phyloP scores from a whole-genome alignment of 1,284 basidiomycete genomes.

The Hemileia vastatrix region DNA sequence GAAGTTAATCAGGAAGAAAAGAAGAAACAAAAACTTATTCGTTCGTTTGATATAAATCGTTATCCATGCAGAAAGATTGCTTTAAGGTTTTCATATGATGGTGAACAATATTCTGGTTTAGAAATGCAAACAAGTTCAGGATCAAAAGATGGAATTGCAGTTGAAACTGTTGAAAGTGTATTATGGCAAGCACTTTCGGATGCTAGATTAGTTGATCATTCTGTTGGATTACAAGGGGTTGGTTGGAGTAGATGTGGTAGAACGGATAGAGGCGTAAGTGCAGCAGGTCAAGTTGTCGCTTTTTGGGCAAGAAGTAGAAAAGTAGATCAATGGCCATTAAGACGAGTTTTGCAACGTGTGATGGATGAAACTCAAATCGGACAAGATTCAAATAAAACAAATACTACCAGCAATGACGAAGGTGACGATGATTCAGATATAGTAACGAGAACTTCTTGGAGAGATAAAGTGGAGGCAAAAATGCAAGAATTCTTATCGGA shows the following conservation, averaged over 20 bases:
- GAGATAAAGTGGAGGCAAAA: constrained; percentile 2
- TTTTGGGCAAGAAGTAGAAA: constrained; percentile 68
- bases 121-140: constrained; percentile 67
- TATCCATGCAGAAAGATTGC: constrained; percentile 70
- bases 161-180: constrained; percentile 85
- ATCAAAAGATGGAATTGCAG: constrained; percentile 53
- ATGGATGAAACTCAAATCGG: constrained; percentile 31
- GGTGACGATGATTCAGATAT: not conserved
- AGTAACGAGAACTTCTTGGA: not conserved
- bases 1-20: not conserved
- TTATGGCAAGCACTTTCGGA: constrained; percentile 71
- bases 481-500: constrained; percentile 9
- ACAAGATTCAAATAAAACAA: constrained; percentile 28
- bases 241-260: constrained; percentile 84
- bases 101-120: constrained; percentile 81
- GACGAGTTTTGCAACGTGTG: constrained; percentile 36
- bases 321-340: constrained; percentile 25
- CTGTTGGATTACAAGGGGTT: constrained; percentile 67
- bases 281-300: constrained; percentile 84
- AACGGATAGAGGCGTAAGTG: constrained; percentile 89
- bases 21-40: not conserved
- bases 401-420: constrained; percentile 22
- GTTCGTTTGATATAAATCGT: no score
- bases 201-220: constrained; percentile 59
- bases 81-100: constrained; percentile 81